phyloP scores from a whole-genome alignment of 306 rosid genomes.

The Cucumis melo region DNA sequence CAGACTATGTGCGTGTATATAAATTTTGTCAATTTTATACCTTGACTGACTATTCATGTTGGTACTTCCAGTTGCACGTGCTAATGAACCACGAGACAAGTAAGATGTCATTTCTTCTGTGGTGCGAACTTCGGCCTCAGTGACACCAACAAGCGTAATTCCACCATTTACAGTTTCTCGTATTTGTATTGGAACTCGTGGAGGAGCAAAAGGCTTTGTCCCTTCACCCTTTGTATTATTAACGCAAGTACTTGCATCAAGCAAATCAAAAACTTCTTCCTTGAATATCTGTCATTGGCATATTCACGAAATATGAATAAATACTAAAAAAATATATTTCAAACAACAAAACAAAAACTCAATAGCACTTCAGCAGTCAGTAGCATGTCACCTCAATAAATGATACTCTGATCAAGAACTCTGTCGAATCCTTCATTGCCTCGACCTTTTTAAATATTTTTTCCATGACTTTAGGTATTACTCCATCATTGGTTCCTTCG shows the following conservation, averaged over 20 bases:
- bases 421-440: constrained; percentile 25
- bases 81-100: constrained; percentile 55
- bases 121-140: constrained; percentile 65
- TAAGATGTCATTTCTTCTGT: constrained; percentile 73
- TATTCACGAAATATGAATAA: background rate
- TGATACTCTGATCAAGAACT: constrained; percentile 68
- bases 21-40: constrained; percentile 12
- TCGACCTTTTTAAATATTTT: constrained; percentile 39
- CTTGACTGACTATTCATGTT: constrained; percentile 94
- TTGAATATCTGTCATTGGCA: constrained; percentile 56
- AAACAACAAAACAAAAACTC: background rate
- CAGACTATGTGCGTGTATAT: background rate
- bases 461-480: constrained; percentile 69
- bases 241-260: constrained; percentile 35
- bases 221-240: constrained; percentile 35
- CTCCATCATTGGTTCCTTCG: constrained; percentile 47
- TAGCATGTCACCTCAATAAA: constrained; percentile 60
- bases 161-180: constrained; percentile 79
- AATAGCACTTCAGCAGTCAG: background rate
- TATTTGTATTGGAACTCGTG: constrained; percentile 75
- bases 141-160: constrained; percentile 82
- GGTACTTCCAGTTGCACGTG: constrained; percentile 88
- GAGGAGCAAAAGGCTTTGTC: constrained; percentile 29
- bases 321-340: background rate
- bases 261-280: constrained; percentile 86